phyloP scores from a whole-genome alignment of 805 yeast genomes.

The Wickerhamiella galacta region DNA sequence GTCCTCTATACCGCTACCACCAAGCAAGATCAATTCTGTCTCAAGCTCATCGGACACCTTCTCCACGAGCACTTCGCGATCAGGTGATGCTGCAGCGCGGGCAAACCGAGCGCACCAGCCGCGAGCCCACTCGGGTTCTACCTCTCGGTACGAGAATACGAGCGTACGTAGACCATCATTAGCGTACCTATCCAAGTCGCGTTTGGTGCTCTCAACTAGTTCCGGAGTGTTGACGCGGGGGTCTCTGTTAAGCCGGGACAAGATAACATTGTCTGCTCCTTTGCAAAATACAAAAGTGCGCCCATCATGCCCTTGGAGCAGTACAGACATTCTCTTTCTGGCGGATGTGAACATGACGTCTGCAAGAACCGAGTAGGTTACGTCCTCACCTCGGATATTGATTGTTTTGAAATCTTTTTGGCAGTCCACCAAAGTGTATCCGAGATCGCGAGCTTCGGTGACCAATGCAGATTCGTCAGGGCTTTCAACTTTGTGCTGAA shows the following conservation, averaged over 20 bases:
- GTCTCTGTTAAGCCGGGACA: conserved; percentile 38
- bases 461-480: conserved; percentile 76
- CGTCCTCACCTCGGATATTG: conserved; percentile 29
- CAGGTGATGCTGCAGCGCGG: conserved; percentile 33
- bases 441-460: conserved; percentile 58
- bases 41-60: conserved; percentile 44
- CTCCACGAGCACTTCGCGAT: conserved; percentile 43
- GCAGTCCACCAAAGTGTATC: conserved; percentile 42
- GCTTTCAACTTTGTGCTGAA: conserved; percentile 57
- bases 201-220: conserved; percentile 34
- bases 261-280: conserved; percentile 82
- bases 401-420: conserved; percentile 32
- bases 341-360: conserved; percentile 50
- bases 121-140: conserved; percentile 30
- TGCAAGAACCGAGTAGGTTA: conserved; percentile 34
- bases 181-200: conserved; percentile 51
- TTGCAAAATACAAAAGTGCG: conserved; percentile 37
- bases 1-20: conserved; percentile 75
- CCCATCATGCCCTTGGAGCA: conserved; percentile 31
- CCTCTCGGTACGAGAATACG: conserved; percentile 45
- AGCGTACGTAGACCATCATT: conserved; percentile 59
- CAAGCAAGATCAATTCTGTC: conserved; percentile 36
- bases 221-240: neutral
- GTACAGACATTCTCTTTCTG: conserved; percentile 65
- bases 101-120: conserved; percentile 41